phyloP scores from a whole-genome alignment of 805 yeast species.

The Myxozyma kluyveri region DNA sequence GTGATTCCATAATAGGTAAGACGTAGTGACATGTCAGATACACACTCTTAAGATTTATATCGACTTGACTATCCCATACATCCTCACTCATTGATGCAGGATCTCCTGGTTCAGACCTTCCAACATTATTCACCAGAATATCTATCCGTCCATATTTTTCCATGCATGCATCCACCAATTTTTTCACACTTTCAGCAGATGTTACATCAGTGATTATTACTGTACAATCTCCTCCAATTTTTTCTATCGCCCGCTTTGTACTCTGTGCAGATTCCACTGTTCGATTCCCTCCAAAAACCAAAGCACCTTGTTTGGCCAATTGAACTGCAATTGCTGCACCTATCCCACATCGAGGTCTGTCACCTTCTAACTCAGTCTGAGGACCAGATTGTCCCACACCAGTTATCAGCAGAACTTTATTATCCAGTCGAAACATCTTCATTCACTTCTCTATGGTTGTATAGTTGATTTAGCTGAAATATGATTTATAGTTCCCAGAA shows the following conservation, averaged over 20 bases:
- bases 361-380: not conserved
- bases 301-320: constrained; percentile 7
- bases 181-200: constrained; percentile 3
- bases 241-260: not conserved
- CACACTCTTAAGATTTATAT: constrained; percentile 42
- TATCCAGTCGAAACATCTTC: constrained; percentile 1
- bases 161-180: constrained; percentile 13
- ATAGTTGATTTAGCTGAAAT: too few species aligned
- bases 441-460: not conserved
- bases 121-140: constrained; percentile 85
- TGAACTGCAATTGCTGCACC: constrained; percentile 9
- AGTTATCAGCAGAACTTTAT: constrained; percentile 3
- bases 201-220: constrained; percentile 4
- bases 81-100: constrained; percentile 37
- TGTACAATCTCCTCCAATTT: constrained; percentile 4
- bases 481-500: too few species aligned
- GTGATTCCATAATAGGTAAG: constrained; percentile 36
- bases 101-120: constrained; percentile 50
- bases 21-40: constrained; percentile 40
- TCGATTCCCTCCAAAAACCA: constrained; percentile 4
- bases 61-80: constrained; percentile 41
- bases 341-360: constrained; percentile 1
- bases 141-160: constrained; percentile 41
- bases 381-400: constrained; percentile 5
- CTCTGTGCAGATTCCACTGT: not conserved